These are phyloP conservation scores for Calocera cornea DNA, from an alignment of 768 basidiomycete species.

Conservation along the genomic window DNA sequence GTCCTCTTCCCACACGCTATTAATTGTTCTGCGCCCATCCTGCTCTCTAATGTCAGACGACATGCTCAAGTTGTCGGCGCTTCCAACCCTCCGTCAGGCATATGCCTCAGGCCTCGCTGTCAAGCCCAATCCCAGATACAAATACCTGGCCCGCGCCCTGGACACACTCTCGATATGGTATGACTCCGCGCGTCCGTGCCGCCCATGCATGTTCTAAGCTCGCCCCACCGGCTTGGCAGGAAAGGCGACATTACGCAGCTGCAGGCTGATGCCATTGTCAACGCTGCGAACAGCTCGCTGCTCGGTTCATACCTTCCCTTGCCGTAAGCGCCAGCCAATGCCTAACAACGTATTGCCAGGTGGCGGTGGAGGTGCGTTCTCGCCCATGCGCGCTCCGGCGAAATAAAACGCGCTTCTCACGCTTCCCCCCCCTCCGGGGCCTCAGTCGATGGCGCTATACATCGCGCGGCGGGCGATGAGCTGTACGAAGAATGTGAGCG, in stretches of 20 bases:
- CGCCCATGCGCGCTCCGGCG: neutral
- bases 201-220: too few relatives aligned
- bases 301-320: slow-evolving; percentile 35
- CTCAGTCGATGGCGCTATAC: slow-evolving; percentile 75
- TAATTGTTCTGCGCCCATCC: too few relatives aligned
- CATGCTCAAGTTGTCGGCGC: neutral
- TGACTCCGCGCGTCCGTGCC: neutral
- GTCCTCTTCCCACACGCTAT: too few relatives aligned
- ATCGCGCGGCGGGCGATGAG: slow-evolving; percentile 53
- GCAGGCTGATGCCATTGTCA: slow-evolving; percentile 61
- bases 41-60: too few relatives aligned
- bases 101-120: neutral
- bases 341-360: slow-evolving; percentile 30
- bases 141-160: neutral
- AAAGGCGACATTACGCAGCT: slow-evolving; percentile 68
- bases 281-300: slow-evolving; percentile 63
- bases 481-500: slow-evolving; percentile 55
- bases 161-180: neutral
- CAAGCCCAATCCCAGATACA: neutral
- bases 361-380: slow-evolving; percentile 60
- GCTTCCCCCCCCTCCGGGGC: neutral
- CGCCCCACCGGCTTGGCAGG: slow-evolving; percentile 29
- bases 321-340: neutral
- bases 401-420: neutral
- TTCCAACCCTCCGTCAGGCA: neutral